Evolutionary conservation across 345 rosid genomes (phyloP).

Genomic region (Noccaea bulbosa): DNA sequence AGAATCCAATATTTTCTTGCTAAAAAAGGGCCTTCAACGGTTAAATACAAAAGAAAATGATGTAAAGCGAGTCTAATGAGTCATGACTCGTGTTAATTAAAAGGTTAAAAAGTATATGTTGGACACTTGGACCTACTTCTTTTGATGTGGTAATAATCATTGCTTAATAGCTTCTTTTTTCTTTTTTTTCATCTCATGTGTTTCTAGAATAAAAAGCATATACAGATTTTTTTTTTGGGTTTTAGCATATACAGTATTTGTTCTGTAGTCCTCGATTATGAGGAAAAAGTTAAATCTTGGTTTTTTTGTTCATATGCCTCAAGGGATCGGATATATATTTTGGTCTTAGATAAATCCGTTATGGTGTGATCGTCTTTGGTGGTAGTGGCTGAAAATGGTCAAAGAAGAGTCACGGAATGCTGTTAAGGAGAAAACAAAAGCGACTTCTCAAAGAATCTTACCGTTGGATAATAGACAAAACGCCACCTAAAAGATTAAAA

Average conservation of each 20-base stretch:
- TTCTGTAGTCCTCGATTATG: neutral
- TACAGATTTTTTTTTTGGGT: too few relatives aligned
- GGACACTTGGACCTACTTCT: conserved; percentile 32
- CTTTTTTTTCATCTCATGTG: conserved; percentile 19
- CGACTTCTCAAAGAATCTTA: conserved; percentile 42
- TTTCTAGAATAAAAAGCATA: conserved; percentile 31
- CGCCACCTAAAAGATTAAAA: conserved; percentile 30
- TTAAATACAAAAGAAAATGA: conserved; percentile 25
- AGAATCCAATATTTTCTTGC: conserved; percentile 20
- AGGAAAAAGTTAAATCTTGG: conserved; percentile 4
- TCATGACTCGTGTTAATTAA: conserved; percentile 41
- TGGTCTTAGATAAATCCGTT: neutral
- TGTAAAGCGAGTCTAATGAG: conserved; percentile 31
- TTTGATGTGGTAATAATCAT: conserved; percentile 35
- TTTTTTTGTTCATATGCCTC: conserved; percentile 7
- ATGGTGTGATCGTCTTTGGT: conserved; percentile 1
- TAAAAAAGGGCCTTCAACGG: conserved; percentile 13
- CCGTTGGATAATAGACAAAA: conserved; percentile 46
- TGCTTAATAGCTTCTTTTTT: neutral
- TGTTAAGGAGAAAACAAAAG: conserved; percentile 35
- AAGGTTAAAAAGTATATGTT: conserved; percentile 23
- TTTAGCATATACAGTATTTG: neutral
- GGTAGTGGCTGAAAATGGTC: conserved; percentile 37
- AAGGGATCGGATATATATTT: neutral
- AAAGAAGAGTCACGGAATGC: conserved; percentile 43